phyloP scores from a whole-genome alignment of 331 rosid genomes.

The Acacia concinna region DNA sequence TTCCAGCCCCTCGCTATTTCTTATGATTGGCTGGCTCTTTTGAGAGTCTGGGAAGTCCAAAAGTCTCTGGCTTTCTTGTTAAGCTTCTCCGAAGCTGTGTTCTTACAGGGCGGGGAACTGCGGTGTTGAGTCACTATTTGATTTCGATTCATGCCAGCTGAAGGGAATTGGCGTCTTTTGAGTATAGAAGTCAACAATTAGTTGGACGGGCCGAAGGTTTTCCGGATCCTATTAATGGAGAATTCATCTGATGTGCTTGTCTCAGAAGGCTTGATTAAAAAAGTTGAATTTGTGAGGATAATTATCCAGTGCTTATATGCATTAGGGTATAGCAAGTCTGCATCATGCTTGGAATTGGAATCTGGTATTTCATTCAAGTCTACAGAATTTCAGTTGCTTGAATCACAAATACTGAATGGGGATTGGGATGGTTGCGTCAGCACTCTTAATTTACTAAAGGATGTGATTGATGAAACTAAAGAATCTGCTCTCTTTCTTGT shows the following conservation, averaged over 20 bases:
- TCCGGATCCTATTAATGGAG: constrained; percentile 48
- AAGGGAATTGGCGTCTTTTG: constrained; percentile 30
- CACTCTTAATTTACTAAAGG: constrained; percentile 49
- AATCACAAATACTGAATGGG: constrained; percentile 60
- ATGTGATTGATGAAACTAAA: constrained; percentile 52
- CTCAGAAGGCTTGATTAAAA: constrained; percentile 59
- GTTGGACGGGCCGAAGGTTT: constrained; percentile 21
- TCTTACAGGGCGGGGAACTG: constrained; percentile 15
- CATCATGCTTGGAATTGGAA: constrained; percentile 69
- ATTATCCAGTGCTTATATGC: constrained; percentile 71
- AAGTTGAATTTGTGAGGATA: constrained; percentile 69
- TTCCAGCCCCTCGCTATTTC: background rate
- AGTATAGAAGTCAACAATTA: background rate
- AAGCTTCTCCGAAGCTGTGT: constrained; percentile 6
- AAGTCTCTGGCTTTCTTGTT: background rate
- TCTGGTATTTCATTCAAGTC: constrained; percentile 68
- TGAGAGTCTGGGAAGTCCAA: background rate
- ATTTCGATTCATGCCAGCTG: constrained; percentile 27
- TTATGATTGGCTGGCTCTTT: background rate
- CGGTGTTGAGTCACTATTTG: background rate
- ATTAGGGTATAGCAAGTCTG: constrained; percentile 65
- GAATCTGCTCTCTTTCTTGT: constrained; percentile 70
- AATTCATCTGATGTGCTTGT: constrained; percentile 51
- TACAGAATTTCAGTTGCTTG: constrained; percentile 53
- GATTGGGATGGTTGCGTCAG: constrained; percentile 62